phyloP scores from a whole-genome alignment of 2,329 filamentous ascomycete genomes.

The Fusarium tupiense region DNA sequence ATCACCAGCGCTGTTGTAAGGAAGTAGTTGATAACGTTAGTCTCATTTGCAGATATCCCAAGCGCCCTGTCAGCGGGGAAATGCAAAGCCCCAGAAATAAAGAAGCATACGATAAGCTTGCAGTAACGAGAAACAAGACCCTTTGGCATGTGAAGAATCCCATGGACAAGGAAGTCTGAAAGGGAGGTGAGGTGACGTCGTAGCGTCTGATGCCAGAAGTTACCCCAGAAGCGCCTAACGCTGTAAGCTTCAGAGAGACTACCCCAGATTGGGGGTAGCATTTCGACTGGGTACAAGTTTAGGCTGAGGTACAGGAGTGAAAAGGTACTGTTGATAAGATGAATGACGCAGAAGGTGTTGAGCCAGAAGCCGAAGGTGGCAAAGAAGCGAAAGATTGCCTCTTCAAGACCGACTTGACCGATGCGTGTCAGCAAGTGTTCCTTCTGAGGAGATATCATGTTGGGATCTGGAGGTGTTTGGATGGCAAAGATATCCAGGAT shows the following conservation, averaged over 20 bases:
- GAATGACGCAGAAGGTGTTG: constrained; percentile 33
- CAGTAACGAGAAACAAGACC: constrained; percentile 21
- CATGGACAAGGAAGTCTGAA: constrained; percentile 18
- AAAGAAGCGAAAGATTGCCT: constrained; percentile 26
- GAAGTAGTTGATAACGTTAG: constrained; percentile 24
- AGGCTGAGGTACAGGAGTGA: constrained; percentile 4
- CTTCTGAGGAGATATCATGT: constrained; percentile 15
- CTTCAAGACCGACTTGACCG: neutral
- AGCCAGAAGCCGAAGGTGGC: constrained; percentile 28
- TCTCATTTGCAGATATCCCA: constrained; percentile 21
- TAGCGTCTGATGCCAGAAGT: constrained; percentile 32
- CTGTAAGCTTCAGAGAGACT: constrained; percentile 25
- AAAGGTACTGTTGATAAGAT: constrained; percentile 29
- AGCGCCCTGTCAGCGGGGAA: constrained; percentile 24
- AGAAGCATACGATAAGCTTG: constrained; percentile 30
- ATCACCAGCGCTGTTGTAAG: constrained; percentile 21
- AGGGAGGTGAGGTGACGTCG: constrained; percentile 28
- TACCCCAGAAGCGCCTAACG: constrained; percentile 33
- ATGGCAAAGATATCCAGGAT: constrained; percentile 24
- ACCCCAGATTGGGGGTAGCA: constrained; percentile 30
- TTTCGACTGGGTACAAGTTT: constrained; percentile 18
- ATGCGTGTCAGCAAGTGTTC: constrained; percentile 18
- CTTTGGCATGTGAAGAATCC: constrained; percentile 4
- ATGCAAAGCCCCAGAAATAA: constrained; percentile 30
- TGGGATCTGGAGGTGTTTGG: constrained; percentile 16